phyloP scores from a whole-genome alignment of 345 rosid species.

The Stellera chamaejasme region DNA sequence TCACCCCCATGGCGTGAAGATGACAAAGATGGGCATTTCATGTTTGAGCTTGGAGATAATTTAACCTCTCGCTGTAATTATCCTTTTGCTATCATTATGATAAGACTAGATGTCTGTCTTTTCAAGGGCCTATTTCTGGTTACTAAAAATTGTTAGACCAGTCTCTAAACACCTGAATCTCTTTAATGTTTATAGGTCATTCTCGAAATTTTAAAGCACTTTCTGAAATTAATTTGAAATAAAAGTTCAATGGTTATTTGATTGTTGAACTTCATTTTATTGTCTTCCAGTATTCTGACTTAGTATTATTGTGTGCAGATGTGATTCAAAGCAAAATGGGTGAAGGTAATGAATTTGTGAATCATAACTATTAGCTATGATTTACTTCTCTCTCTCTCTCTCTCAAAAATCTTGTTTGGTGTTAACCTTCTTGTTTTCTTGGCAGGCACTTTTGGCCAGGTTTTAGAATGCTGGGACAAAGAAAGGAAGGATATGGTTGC shows the following conservation, averaged over 20 bases:
- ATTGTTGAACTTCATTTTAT: not conserved
- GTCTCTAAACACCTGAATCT: too few relatives aligned
- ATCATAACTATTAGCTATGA: too few relatives aligned
- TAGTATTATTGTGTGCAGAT: slow-evolving; percentile 39
- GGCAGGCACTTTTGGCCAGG: slow-evolving; percentile 88
- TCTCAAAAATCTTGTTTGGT: slow-evolving; percentile 8
- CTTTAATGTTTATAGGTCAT: too few relatives aligned
- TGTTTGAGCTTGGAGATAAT: slow-evolving; percentile 93
- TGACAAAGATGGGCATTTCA: slow-evolving; percentile 98
- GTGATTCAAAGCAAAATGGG: slow-evolving; percentile 87
- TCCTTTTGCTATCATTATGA: slow-evolving; percentile 34
- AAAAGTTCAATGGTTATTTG: not conserved
- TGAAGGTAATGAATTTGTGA: slow-evolving; percentile 44
- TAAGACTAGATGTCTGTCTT: not conserved
- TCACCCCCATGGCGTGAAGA: slow-evolving; percentile 91
- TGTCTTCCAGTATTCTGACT: slow-evolving; percentile 5
- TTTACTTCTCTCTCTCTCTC: too few relatives aligned
- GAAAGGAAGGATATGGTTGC: slow-evolving; percentile 91
- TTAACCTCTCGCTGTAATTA: slow-evolving; percentile 91
- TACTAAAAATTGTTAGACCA: too few relatives aligned
- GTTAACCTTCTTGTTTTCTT: not conserved
- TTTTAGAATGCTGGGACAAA: slow-evolving; percentile 87
- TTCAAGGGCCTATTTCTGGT: too few relatives aligned
- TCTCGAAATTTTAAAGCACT: too few relatives aligned
- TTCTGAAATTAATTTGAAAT: too few relatives aligned